Conservation (phyloP, 768 basidiomycete species). For the Mycena epipterygia region DNA sequence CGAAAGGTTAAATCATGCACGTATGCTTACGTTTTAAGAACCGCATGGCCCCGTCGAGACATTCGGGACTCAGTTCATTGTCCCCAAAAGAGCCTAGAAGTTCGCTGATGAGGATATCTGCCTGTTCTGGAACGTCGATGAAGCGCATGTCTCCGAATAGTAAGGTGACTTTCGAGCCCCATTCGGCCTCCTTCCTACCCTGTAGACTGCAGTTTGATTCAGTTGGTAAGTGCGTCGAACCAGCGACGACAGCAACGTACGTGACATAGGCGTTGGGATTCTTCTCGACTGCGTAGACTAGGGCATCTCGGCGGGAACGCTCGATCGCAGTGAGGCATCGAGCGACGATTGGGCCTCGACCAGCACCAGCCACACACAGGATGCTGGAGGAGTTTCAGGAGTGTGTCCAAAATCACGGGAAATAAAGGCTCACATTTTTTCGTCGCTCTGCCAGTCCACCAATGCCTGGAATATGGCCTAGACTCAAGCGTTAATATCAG, state of each 20-base stretch:
- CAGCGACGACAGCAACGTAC: conserved; percentile 61
- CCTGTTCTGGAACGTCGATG: conserved; percentile 85
- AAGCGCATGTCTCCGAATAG: conserved; percentile 96
- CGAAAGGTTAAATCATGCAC: not conserved
- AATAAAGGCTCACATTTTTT: conserved; percentile 69
- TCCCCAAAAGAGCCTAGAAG: conserved; percentile 98
- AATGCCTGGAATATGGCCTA: conserved; percentile 89
- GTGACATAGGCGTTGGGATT: conserved; percentile 97
- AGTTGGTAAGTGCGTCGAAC: conserved; percentile 19
- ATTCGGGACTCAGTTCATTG: conserved; percentile 98
- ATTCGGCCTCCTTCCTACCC: conserved; percentile 83
- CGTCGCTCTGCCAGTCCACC: conserved; percentile 72
- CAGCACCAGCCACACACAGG: conserved; percentile 94
- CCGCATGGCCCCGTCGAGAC: conserved; percentile 94
- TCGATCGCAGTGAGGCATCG: conserved; percentile 85
- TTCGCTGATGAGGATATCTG: conserved; percentile 96
- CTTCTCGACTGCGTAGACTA: conserved; percentile 94
- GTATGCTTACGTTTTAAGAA: conserved; percentile 86
- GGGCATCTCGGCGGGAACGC: conserved; percentile 70
- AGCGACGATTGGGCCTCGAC: conserved; percentile 92
- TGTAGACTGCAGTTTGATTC: conserved; percentile 74
- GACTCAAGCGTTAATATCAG: conserved; percentile 2
- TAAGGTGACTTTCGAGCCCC: conserved; percentile 84
- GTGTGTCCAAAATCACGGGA: conserved; percentile 13
- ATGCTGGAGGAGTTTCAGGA: conserved; percentile 61